Evolutionary conservation across 2,329 filamentous ascomycete genomes (phyloP).

Genomic region (Cytospora paraplurivora): DNA sequence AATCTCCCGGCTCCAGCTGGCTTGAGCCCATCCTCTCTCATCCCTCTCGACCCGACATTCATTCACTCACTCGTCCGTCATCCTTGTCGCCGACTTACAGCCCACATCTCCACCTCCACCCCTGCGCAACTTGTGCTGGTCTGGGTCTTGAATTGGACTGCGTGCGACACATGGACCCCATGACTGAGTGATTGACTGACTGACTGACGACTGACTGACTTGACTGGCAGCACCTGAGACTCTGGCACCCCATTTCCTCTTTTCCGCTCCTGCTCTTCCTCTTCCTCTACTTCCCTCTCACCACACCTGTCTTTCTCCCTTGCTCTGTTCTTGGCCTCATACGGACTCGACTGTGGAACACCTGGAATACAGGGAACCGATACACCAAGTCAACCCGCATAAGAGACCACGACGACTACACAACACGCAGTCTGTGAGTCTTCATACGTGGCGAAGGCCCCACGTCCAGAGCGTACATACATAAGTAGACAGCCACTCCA

Average conservation of each 20-base stretch:
- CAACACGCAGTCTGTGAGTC: background rate
- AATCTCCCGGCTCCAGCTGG: background rate
- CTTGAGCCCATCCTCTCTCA: background rate
- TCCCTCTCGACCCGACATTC: background rate
- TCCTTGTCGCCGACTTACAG: conserved; percentile 4
- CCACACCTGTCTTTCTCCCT: background rate
- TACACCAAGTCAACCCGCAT: conserved; percentile 5
- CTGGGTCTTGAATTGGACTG: background rate
- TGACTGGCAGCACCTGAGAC: conserved; percentile 13
- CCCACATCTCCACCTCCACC: conserved; percentile 2
- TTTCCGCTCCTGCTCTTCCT: conserved; percentile 1
- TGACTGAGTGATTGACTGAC: conserved; percentile 24
- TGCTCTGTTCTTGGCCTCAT: conserved; percentile 6
- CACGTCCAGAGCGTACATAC: background rate
- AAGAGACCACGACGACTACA: background rate
- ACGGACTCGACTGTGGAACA: background rate
- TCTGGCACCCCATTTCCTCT: conserved; percentile 15
- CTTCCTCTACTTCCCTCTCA: background rate
- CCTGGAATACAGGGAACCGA: background rate
- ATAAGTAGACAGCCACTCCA: background rate
- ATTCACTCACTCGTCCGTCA: conserved; percentile 8
- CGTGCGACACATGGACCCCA: conserved; percentile 20
- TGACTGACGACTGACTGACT: conserved; percentile 24
- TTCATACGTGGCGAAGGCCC: background rate
- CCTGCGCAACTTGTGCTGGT: conserved; percentile 3